Conservation (phyloP, 805 yeast species). For the Candida ascalaphidarum region DNA sequence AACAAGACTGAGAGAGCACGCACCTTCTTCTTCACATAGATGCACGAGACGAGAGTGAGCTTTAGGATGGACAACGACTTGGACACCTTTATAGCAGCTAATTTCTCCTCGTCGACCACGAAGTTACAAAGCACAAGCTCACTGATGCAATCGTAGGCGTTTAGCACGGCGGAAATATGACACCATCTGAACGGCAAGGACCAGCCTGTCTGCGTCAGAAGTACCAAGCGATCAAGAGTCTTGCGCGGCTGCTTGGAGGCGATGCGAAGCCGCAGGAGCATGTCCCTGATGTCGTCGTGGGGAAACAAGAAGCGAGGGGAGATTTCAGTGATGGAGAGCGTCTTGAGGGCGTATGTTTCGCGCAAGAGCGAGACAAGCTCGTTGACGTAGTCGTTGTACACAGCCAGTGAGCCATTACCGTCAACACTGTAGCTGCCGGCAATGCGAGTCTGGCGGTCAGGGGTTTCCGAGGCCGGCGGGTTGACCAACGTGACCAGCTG, state of each 20-base stretch:
- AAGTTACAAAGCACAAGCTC: slow-evolving; percentile 38
- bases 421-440: slow-evolving; percentile 31
- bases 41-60: slow-evolving; percentile 13
- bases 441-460: slow-evolving; percentile 15
- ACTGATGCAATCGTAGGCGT: slow-evolving; percentile 27
- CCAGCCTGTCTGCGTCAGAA: slow-evolving; percentile 42
- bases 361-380: slow-evolving; percentile 26
- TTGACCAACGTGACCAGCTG: slow-evolving; percentile 18
- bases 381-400: slow-evolving; percentile 17
- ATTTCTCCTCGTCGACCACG: slow-evolving; percentile 34
- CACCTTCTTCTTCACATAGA: slow-evolving; percentile 8
- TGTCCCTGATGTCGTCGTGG: too few relatives aligned
- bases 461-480: slow-evolving; percentile 21
- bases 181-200: slow-evolving; percentile 39
- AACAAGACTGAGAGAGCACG: slow-evolving; percentile 24
- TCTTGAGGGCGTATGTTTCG: slow-evolving; percentile 38
- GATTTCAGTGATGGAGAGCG: slow-evolving; percentile 34
- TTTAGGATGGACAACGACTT: slow-evolving; percentile 3
- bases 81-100: slow-evolving; percentile 2
- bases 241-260: slow-evolving; percentile 11
- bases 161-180: slow-evolving; percentile 38
- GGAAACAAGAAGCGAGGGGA: slow-evolving; percentile 41
- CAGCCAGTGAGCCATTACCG: too few relatives aligned
- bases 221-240: slow-evolving; percentile 20
- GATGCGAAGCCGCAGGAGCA: slow-evolving; percentile 5